These are phyloP conservation scores for Fusarium fujikuroi DNA, from an alignment of 2,329 filamentous ascomycete species.

Conservation along the genomic window DNA sequence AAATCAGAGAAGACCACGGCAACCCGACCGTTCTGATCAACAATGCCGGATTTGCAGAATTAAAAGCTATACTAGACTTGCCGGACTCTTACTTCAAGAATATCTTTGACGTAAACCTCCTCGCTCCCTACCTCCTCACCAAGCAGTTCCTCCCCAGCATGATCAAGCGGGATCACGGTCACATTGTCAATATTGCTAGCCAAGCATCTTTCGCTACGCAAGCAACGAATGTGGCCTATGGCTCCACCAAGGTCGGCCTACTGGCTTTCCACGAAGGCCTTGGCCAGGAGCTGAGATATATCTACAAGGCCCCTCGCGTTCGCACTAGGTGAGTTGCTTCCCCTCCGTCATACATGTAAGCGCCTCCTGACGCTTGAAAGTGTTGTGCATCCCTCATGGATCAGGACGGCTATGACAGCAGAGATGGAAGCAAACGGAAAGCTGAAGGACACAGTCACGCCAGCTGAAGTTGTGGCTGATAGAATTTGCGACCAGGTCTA, in stretches of 20 bases:
- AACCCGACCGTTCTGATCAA: neutral
- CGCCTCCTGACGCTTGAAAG: neutral
- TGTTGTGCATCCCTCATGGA: slow-evolving; percentile 62
- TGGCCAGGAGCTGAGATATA: slow-evolving; percentile 61
- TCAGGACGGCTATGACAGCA: slow-evolving; percentile 33
- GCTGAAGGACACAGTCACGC: slow-evolving; percentile 26
- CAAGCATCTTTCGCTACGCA: slow-evolving; percentile 67
- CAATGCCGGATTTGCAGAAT: neutral
- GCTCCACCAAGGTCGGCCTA: slow-evolving; percentile 69
- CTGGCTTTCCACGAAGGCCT: slow-evolving; percentile 72
- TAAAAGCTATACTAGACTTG: neutral
- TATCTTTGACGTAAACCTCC: slow-evolving; percentile 68
- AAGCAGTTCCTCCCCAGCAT: slow-evolving; percentile 73
- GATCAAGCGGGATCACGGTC: slow-evolving; percentile 69
- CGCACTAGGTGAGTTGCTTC: slow-evolving; percentile 58
- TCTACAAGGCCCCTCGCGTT: slow-evolving; percentile 68
- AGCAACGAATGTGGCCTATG: slow-evolving; percentile 72
- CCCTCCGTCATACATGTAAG: accelerated
- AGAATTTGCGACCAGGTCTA: slow-evolving; percentile 56
- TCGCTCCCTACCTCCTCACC: slow-evolving; percentile 69
- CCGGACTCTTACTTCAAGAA: neutral
- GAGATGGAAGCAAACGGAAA: slow-evolving; percentile 29
- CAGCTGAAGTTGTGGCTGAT: slow-evolving; percentile 49
- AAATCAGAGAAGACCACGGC: neutral
- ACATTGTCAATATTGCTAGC: slow-evolving; percentile 75